Percentiles rank a stretch among this genome's conserved stretches.
phyloP scores from a whole-genome alignment of 768 basidiomycete species.

The Filobasidium wieringae region DNA sequence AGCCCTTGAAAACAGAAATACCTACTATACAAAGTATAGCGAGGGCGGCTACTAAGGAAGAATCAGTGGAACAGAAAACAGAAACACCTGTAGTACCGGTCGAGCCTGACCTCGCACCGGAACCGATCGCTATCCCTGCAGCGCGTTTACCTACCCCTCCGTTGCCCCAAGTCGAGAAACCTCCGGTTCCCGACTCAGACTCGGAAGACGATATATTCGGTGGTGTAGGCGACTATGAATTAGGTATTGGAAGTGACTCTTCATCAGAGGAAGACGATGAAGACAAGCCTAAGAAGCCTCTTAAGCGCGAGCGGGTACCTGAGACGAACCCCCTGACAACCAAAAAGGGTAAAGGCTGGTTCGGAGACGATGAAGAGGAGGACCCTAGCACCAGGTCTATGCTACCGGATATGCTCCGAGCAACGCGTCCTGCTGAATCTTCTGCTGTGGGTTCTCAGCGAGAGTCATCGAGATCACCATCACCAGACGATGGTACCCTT shows the following conservation, averaged over 20 bases:
- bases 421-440: conserved; percentile 1
- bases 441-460: not conserved
- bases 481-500: conserved; percentile 10
- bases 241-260: conserved; percentile 46
- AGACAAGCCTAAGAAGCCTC: not conserved
- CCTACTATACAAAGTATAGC: too few species aligned
- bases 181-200: conserved; percentile 45
- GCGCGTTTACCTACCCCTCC: too few species aligned
- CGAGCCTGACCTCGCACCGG: not conserved
- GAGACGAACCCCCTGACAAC: not conserved
- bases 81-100: not conserved
- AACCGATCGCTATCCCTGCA: not conserved
- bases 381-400: not conserved
- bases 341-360: conserved; percentile 6
- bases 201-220: conserved; percentile 72
- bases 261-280: not conserved
- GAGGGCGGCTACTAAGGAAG: too few species aligned
- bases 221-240: conserved; percentile 70
- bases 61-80: not conserved
- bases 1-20: too few species aligned
- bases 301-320: not conserved
- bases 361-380: not conserved
- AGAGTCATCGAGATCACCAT: conserved; percentile 15
- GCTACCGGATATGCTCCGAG: not conserved
- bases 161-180: not conserved